Conservation (phyloP, 2,329 filamentous ascomycete genomes). For the Sordariomycetes sp. region DNA sequence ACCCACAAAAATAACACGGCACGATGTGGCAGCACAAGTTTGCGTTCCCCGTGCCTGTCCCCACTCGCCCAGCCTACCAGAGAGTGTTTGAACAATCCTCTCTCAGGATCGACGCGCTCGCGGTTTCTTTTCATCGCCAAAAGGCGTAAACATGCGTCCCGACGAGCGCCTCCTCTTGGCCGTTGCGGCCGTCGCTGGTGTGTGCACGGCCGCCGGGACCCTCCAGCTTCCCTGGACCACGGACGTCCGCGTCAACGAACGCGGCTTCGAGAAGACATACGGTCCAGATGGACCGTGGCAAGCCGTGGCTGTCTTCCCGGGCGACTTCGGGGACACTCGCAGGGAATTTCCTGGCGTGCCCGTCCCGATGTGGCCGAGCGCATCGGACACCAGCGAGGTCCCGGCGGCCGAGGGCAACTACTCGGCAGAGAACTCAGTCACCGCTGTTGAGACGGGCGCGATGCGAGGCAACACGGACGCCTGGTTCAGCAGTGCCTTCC, state of each 20-base stretch:
- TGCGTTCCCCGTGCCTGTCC: neutral
- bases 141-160: neutral
- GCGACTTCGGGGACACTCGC: conserved; percentile 8
- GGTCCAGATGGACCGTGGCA: conserved; percentile 24
- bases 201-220: neutral
- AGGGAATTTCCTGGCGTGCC: neutral
- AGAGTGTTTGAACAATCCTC: neutral
- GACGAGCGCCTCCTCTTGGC: neutral
- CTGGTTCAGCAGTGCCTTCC: neutral
- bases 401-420: conserved; percentile 16
- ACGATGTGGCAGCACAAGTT: neutral
- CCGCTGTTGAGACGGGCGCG: conserved; percentile 6
- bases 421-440: conserved; percentile 14
- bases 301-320: conserved; percentile 15
- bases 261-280: conserved; percentile 12
- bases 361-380: conserved; percentile 18
- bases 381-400: conserved; percentile 15
- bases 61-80: neutral
- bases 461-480: conserved; percentile 11
- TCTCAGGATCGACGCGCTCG: neutral
- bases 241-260: neutral
- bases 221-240: neutral
- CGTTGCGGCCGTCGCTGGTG: neutral
- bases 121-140: neutral
- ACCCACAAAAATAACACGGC: neutral